These are phyloP conservation scores for Chrysophaeum taylorii DNA, from an alignment of 352 stramenopile species.

Conservation along the genomic window DNA sequence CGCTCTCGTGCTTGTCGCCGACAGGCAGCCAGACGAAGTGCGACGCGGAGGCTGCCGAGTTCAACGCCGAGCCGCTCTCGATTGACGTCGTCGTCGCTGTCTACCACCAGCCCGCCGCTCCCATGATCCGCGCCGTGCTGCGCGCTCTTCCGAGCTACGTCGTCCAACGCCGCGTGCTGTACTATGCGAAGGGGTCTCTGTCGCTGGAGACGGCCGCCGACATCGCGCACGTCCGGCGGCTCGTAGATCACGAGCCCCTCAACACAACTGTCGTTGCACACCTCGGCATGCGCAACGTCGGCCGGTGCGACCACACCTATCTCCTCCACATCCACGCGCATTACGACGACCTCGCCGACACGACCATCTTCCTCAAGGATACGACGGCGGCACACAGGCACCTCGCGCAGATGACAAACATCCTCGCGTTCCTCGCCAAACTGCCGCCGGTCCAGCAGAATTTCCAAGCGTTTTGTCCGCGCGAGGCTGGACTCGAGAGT, in stretches of 20 bases:
- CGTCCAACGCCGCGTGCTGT: not conserved
- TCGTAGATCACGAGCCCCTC: not conserved
- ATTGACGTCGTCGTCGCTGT: not conserved
- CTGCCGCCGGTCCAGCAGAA: not conserved
- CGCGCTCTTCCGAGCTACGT: not conserved
- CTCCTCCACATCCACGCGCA: not conserved
- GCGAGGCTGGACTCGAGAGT: not conserved
- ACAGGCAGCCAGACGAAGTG: too few relatives aligned
- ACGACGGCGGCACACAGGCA: not conserved
- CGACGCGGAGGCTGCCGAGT: too few relatives aligned
- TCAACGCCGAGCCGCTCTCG: not conserved
- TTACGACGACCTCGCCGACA: not conserved
- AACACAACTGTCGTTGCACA: too few relatives aligned
- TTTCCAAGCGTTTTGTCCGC: not conserved
- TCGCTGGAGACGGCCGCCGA: not conserved
- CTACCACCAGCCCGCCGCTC: not conserved
- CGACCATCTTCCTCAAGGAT: slow-evolving; percentile 5
- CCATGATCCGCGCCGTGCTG: not conserved
- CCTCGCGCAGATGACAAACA: not conserved
- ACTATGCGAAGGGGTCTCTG: not conserved
- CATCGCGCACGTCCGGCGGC: not conserved
- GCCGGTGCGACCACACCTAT: slow-evolving; percentile 1
- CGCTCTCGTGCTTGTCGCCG: not conserved
- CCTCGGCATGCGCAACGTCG: not conserved
- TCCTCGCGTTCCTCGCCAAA: not conserved